These are phyloP conservation scores for Brassica cretica DNA, from an alignment of 345 rosid species.

Conservation along the genomic window DNA sequence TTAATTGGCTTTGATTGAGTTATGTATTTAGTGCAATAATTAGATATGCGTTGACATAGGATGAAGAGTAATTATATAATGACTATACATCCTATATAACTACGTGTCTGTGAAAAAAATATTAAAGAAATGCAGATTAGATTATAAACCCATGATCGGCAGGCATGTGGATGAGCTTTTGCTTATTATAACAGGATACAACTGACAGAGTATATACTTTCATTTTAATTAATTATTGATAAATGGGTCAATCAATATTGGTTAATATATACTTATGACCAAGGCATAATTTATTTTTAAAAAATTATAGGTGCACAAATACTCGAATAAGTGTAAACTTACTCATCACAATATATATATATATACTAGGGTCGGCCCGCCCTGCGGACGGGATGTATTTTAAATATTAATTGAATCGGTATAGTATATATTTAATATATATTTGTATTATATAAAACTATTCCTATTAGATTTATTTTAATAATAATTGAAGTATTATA, in stretches of 20 bases:
- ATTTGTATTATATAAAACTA: too few relatives aligned
- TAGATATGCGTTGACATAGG: not conserved
- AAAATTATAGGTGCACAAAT: too few relatives aligned
- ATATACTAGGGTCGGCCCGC: too few relatives aligned
- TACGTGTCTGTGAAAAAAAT: not conserved
- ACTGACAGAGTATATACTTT: not conserved
- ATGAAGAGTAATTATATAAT: too few relatives aligned
- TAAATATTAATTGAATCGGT: too few relatives aligned
- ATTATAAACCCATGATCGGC: conserved; percentile 21
- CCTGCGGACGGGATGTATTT: too few relatives aligned
- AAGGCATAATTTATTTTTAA: too few relatives aligned
- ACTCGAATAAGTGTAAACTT: not conserved
- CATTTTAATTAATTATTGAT: not conserved
- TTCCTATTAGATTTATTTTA: too few relatives aligned
- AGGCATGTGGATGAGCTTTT: conserved; percentile 25
- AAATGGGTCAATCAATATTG: conserved; percentile 9
- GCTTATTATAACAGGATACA: conserved; percentile 2
- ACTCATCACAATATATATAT: not conserved
- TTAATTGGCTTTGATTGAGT: not conserved
- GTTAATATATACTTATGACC: not conserved
- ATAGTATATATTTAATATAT: too few relatives aligned
- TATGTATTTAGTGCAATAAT: conserved; percentile 2
- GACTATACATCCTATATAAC: not conserved
- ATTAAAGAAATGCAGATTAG: conserved; percentile 3
- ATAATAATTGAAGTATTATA: too few relatives aligned